These are phyloP conservation scores for Cyclocybe aegerita DNA, from an alignment of 768 basidiomycete genomes.

Conservation along the genomic window DNA sequence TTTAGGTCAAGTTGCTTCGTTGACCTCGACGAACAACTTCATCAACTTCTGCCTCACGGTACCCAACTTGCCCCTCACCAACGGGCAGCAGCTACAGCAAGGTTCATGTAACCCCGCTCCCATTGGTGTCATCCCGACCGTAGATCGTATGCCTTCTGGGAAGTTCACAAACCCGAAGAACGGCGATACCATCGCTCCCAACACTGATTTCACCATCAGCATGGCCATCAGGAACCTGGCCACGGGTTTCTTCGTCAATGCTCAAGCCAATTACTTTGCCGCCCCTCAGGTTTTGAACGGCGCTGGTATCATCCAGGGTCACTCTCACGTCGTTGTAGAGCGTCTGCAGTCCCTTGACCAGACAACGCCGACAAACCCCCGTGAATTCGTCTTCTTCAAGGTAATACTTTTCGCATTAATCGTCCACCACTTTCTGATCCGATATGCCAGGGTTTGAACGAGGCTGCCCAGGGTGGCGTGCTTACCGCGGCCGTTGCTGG, in stretches of 20 bases:
- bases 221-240: constrained; percentile 43
- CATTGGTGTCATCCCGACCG: constrained; percentile 51
- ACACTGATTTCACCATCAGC: constrained; percentile 48
- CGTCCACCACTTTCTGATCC: constrained; percentile 31
- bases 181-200: constrained; percentile 40
- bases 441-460: constrained; percentile 38
- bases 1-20: constrained; percentile 45
- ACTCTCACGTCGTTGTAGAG: constrained; percentile 61
- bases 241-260: constrained; percentile 56
- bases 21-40: constrained; percentile 59
- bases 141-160: constrained; percentile 41
- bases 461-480: constrained; percentile 43
- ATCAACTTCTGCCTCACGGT: constrained; percentile 50
- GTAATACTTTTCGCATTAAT: constrained; percentile 1
- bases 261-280: constrained; percentile 48
- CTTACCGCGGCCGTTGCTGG: constrained; percentile 49
- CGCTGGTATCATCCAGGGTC: constrained; percentile 49
- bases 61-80: constrained; percentile 45
- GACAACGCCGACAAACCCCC: constrained; percentile 48
- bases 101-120: constrained; percentile 60
- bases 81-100: constrained; percentile 46
- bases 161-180: constrained; percentile 45
- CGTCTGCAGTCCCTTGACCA: constrained; percentile 38
- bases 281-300: constrained; percentile 54
- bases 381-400: constrained; percentile 59